These are phyloP conservation scores for Sclerotinia minor DNA, from an alignment of 2,329 filamentous ascomycete genomes.

Conservation along the genomic window DNA sequence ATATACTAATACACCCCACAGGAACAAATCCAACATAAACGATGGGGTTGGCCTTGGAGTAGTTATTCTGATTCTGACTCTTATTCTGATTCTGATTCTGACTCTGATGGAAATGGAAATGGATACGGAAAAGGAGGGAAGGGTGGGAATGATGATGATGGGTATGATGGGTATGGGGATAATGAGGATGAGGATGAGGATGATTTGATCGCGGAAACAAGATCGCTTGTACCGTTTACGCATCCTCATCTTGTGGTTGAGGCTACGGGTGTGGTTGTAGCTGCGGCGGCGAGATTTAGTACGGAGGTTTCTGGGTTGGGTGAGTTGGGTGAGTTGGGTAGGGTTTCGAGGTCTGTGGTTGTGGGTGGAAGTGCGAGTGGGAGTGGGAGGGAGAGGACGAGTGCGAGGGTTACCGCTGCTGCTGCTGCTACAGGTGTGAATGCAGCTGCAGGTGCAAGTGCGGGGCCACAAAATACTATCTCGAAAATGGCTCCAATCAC, in stretches of 20 bases:
- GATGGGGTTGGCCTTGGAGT: constrained; percentile 20
- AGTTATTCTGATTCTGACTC: neutral
- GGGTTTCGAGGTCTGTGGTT: neutral
- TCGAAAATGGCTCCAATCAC: neutral
- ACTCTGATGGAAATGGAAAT: constrained; percentile 9
- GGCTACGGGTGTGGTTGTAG: neutral
- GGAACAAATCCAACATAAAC: constrained; percentile 2
- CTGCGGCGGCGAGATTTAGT: too few species aligned
- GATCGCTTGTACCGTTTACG: neutral
- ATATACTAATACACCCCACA: neutral
- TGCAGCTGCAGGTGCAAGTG: neutral
- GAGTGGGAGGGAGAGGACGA: too few species aligned
- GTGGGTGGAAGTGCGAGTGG: too few species aligned
- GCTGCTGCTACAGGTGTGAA: neutral
- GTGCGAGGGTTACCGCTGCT: neutral
- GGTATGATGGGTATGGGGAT: neutral
- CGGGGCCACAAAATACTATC: neutral
- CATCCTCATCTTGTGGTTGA: constrained; percentile 2
- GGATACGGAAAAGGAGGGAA: constrained; percentile 6
- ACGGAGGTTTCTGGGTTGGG: too few species aligned
- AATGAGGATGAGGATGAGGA: neutral
- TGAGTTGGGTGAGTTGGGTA: too few species aligned
- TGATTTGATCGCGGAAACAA: neutral
- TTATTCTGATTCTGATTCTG: neutral
- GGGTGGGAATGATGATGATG: constrained; percentile 7